These are phyloP conservation scores for Cudoniella acicularis DNA, from an alignment of 495 filamentous ascomycete species.

Conservation along the genomic window DNA sequence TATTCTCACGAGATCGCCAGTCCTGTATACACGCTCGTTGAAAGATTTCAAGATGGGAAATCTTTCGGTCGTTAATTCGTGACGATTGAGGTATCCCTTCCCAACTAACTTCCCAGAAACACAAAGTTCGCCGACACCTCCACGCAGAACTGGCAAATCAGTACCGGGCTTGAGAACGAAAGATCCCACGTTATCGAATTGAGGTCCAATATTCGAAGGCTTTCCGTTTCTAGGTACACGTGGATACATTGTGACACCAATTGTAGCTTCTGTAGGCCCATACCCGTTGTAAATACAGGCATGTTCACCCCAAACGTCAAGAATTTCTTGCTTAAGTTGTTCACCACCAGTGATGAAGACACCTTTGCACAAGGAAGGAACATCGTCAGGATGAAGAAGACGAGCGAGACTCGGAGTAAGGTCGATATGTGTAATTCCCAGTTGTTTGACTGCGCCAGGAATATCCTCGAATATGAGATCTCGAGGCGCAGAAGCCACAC, in stretches of 20 bases:
- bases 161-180: conserved; percentile 72
- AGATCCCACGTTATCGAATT: conserved; percentile 77
- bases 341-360: conserved; percentile 79
- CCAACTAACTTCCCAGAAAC: conserved; percentile 83
- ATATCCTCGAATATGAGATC: conserved; percentile 78
- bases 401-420: conserved; percentile 68
- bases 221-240: conserved; percentile 67
- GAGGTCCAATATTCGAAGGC: conserved; percentile 78
- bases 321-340: conserved; percentile 65
- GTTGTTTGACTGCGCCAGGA: conserved; percentile 58
- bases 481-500: conserved; percentile 69
- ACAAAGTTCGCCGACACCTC: conserved; percentile 81
- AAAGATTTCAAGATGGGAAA: conserved; percentile 55
- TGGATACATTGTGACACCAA: conserved; percentile 78
- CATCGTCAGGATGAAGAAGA: conserved; percentile 59
- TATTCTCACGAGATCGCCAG: conserved; percentile 74
- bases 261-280: conserved; percentile 87
- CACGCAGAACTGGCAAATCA: conserved; percentile 66
- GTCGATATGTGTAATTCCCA: conserved; percentile 84
- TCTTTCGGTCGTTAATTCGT: conserved; percentile 59
- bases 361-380: conserved; percentile 61
- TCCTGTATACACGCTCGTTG: conserved; percentile 62
- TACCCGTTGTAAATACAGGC: conserved; percentile 70
- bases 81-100: conserved; percentile 79
- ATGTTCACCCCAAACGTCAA: conserved; percentile 63